Base-by-base conservation (phyloP, 2,329 filamentous ascomycete genomes). In the Fusarium beomiforme region DNA sequence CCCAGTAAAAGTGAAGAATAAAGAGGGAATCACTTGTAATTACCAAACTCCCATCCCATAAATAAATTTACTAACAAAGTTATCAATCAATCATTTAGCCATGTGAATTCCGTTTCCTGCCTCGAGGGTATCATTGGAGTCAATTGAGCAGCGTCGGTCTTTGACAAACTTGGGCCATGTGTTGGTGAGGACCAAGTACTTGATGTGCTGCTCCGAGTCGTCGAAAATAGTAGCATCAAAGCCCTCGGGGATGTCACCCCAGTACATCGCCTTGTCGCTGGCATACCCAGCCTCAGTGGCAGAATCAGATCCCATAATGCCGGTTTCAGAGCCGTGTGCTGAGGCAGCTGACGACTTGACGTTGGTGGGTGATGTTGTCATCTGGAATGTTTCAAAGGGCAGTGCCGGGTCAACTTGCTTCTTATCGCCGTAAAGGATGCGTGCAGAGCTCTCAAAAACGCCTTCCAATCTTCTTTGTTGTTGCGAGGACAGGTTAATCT, bases 111-210 rank as follows among this genome's bases (percentile, higher is more conserved):
- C 59, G 19, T 67, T 70, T 29, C 74, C 74, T 17, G 64, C 59
- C 34, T 77, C 75, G 3, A 74, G 59, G 42, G 61, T 67, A 64
- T 70, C 75, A 24, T 70, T 69, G 11, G 76, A 75, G 50, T 81
- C 80, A 39, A 79, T 71, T 2, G 79, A 81, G n/a, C 75, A 72
- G 36, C 79, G 73, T 50, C 79, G 73, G 54, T 85, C 83, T 63
- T 79, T 82, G 64, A 88, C 84, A 68, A 86, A 90, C 75, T 88
- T 88, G 37, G 87, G 87, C 90, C 90, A 92, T 1, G 90, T 92
- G 77, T 92, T 92, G 17, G 89, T 91, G 59, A 92, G 81, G 5
- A 92, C 89, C 1, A 92, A 83, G 64, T 91, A 90, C 78, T 91
- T 91, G 80, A 92, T 88, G 74, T 86, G 87, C 17, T 80, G 78